phyloP scores from a whole-genome alignment of 2,329 filamentous ascomycete genomes.

The Berkeleyomyces basicola region DNA sequence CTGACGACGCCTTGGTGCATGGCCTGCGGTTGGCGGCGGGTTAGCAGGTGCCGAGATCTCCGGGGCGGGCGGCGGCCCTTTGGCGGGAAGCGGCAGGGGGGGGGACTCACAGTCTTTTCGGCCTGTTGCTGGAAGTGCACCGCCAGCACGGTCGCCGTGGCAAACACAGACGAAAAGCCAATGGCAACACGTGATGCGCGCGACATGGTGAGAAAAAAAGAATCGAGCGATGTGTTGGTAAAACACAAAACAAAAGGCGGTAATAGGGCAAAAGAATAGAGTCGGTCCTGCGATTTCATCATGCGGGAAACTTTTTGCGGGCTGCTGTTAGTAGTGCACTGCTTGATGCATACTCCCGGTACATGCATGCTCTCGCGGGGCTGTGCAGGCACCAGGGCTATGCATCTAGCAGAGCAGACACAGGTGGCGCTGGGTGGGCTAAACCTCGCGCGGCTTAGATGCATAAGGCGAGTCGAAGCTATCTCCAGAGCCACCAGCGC shows the following conservation, averaged over 20 bases:
- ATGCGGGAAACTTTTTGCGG: not conserved
- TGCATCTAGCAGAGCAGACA: not conserved
- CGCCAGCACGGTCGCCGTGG: constrained; percentile 59
- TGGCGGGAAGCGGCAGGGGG: not conserved
- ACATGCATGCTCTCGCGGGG: not conserved
- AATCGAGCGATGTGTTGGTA: not conserved
- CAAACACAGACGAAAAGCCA: constrained; percentile 57
- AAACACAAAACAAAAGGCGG: not conserved
- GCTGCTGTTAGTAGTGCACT: not conserved
- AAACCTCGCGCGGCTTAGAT: constrained; percentile 4
- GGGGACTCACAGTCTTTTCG: constrained; percentile 56
- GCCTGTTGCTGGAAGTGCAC: constrained; percentile 80
- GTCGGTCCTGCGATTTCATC: not conserved
- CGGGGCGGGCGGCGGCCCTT: not conserved
- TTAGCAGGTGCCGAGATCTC: not conserved
- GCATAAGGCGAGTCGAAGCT: not conserved
- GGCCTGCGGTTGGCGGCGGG: constrained; percentile 36
- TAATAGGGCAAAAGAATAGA: not conserved
- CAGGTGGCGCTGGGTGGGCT: not conserved
- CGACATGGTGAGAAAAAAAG: constrained; percentile 47
- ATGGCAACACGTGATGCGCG: constrained; percentile 78
- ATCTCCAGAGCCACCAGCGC: too few species aligned
- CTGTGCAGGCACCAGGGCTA: not conserved
- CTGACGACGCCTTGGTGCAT: constrained; percentile 93
- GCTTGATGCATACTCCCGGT: not conserved